Percentiles rank a stretch among this genome's conserved stretches.
These are phyloP conservation scores for Rosa chinensis DNA, from an alignment of 306 rosid genomes.

Conservation along the genomic window DNA sequence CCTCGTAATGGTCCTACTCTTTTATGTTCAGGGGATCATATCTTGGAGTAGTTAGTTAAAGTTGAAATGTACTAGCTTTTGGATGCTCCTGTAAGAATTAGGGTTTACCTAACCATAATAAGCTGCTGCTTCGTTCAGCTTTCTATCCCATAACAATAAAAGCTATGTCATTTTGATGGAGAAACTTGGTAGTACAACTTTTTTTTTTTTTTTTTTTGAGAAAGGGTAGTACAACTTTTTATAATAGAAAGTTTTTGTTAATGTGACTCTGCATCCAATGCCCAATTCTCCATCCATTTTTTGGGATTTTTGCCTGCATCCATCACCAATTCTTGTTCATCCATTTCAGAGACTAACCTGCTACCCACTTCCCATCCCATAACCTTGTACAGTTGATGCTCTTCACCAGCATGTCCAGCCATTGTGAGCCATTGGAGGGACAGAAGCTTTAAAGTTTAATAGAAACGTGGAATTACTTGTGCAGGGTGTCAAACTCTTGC, in stretches of 20 bases:
- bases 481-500: too few species aligned
- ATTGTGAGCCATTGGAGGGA: too few species aligned
- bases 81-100: slow-evolving; percentile 28
- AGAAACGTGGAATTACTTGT: too few species aligned
- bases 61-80: slow-evolving; percentile 7
- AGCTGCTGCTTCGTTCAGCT: background rate
- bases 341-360: background rate
- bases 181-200: background rate
- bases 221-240: background rate
- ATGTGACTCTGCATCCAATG: too few species aligned
- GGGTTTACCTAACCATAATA: slow-evolving; percentile 27
- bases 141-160: background rate
- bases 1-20: slow-evolving; percentile 32
- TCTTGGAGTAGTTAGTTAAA: slow-evolving; percentile 31
- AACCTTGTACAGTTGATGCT: background rate
- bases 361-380: background rate
- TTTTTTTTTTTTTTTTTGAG: too few species aligned
- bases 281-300: too few species aligned
- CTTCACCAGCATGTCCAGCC: background rate
- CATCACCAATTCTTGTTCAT: background rate
- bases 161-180: background rate
- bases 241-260: too few species aligned
- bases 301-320: background rate
- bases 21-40: slow-evolving; percentile 32
- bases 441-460: too few species aligned